Evolutionary conservation across 768 basidiomycete species (phyloP).

Genomic region (Ramaria rubella): DNA sequence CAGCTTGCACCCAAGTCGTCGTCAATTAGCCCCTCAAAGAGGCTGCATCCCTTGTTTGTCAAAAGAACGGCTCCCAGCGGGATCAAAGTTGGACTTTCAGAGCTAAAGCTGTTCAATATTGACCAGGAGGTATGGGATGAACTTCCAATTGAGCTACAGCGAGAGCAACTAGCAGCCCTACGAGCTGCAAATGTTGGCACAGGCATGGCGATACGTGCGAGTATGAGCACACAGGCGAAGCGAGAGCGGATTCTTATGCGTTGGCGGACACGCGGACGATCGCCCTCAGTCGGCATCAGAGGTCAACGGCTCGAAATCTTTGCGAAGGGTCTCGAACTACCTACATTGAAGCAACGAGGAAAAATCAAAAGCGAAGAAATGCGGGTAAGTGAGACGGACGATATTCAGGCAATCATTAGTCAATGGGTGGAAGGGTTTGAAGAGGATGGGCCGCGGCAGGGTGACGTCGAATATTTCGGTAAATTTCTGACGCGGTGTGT

Average conservation of each 20-base stretch:
- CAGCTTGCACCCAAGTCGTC: constrained; percentile 56
- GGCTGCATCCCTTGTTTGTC: constrained; percentile 32
- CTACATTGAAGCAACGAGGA: constrained; percentile 51
- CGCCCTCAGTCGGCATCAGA: constrained; percentile 18
- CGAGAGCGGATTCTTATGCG: constrained; percentile 7
- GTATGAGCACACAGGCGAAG: constrained; percentile 10
- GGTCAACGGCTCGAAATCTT: neutral
- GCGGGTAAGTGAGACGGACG: constrained; percentile 55
- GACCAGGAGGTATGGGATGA: constrained; percentile 64
- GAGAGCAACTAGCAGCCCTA: constrained; percentile 58
- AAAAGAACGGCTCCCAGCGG: constrained; percentile 27
- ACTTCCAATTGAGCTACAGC: constrained; percentile 61
- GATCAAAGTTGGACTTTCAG: constrained; percentile 44
- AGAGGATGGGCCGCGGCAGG: constrained; percentile 56
- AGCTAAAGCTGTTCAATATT: constrained; percentile 60
- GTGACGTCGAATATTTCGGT: constrained; percentile 70
- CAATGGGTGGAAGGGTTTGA: constrained; percentile 66
- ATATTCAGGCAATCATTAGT: constrained; percentile 66
- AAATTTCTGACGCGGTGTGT: constrained; percentile 67
- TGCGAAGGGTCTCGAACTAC: constrained; percentile 45
- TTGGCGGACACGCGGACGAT: constrained; percentile 11
- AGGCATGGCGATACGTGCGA: constrained; percentile 9
- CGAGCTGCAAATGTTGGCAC: constrained; percentile 12
- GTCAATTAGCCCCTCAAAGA: constrained; percentile 25
- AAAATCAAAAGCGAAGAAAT: constrained; percentile 47